Conservation (phyloP, 805 yeast genomes). For the Barnettozyma populi region DNA sequence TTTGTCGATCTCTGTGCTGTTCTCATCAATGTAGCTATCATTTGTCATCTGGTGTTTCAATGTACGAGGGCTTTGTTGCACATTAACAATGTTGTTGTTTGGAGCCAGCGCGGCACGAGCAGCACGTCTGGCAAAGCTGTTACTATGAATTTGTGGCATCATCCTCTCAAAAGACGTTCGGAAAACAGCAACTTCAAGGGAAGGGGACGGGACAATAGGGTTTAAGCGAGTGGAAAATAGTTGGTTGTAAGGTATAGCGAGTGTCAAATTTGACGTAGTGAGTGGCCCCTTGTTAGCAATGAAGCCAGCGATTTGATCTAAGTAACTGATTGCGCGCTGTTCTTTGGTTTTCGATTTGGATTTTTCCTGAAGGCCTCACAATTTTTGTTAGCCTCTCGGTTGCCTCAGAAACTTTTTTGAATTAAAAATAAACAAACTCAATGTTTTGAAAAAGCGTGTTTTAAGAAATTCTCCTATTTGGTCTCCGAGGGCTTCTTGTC, state of each 20-base stretch:
- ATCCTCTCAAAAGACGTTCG: not conserved
- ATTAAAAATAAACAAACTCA: not conserved
- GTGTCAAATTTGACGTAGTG: not conserved
- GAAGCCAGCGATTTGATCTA: not conserved
- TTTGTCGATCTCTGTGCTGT: conserved; percentile 22
- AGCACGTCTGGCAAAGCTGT: conserved; percentile 23
- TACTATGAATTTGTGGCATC: conserved; percentile 4
- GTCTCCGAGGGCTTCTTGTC: not conserved
- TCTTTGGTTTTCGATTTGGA: not conserved
- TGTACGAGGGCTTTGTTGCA: conserved; percentile 33
- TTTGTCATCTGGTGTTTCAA: conserved; percentile 1
- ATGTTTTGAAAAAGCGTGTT: conserved; percentile 6
- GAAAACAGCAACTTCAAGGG: not conserved
- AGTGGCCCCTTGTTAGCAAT: not conserved
- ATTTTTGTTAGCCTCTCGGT: not conserved
- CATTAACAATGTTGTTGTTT: conserved; percentile 17
- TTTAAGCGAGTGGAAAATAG: not conserved
- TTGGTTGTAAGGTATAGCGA: not conserved
- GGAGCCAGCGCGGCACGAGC: conserved; percentile 21
- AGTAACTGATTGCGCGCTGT: not conserved
- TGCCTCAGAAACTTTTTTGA: not conserved
- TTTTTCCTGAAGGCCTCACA: not conserved
- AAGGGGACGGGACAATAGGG: not conserved
- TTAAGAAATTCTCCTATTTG: not conserved
- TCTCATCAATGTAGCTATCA: conserved; percentile 1